These are phyloP conservation scores for Cytospora piceae DNA, from an alignment of 2,329 filamentous ascomycete species.

Conservation along the genomic window DNA sequence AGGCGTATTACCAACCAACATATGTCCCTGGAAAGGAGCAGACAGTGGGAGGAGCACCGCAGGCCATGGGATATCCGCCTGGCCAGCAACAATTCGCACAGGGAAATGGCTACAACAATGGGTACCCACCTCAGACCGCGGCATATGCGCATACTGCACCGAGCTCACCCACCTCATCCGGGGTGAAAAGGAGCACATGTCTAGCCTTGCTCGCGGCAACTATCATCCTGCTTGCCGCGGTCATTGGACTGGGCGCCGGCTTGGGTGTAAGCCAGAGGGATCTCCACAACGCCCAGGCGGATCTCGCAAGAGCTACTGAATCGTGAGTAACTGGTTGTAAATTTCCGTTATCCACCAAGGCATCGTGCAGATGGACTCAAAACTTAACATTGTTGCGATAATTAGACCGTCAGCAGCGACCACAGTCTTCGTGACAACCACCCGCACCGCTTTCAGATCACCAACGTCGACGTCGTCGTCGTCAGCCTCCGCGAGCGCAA, in stretches of 20 bases:
- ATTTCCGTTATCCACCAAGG: neutral
- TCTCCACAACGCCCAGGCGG: slow-evolving; percentile 31
- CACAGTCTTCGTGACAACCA: slow-evolving; percentile 14
- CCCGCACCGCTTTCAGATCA: slow-evolving; percentile 2
- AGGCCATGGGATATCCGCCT: slow-evolving; percentile 3
- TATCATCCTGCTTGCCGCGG: slow-evolving; percentile 33
- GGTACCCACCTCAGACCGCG: neutral
- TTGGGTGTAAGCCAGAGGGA: slow-evolving; percentile 37
- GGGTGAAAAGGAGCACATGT: slow-evolving; percentile 33
- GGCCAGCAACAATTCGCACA: slow-evolving; percentile 11
- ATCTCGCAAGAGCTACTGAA: slow-evolving; percentile 30
- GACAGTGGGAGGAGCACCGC: slow-evolving; percentile 3
- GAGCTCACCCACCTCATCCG: slow-evolving; percentile 20
- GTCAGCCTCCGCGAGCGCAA: slow-evolving; percentile 22
- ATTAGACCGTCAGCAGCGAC: slow-evolving; percentile 19
- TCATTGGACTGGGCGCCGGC: slow-evolving; percentile 38
- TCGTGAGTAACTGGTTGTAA: neutral
- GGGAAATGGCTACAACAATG: neutral
- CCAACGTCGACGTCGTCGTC: slow-evolving; percentile 24
- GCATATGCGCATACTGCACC: slow-evolving; percentile 16
- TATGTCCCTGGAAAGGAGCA: slow-evolving; percentile 3
- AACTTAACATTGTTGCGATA: neutral
- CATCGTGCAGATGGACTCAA: neutral
- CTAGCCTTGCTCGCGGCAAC: slow-evolving; percentile 29
- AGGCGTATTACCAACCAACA: slow-evolving; percentile 4